Base-by-base conservation (phyloP, 1,284 basidiomycete species). In the Cutaneotrichosporon cutaneum region DNA sequence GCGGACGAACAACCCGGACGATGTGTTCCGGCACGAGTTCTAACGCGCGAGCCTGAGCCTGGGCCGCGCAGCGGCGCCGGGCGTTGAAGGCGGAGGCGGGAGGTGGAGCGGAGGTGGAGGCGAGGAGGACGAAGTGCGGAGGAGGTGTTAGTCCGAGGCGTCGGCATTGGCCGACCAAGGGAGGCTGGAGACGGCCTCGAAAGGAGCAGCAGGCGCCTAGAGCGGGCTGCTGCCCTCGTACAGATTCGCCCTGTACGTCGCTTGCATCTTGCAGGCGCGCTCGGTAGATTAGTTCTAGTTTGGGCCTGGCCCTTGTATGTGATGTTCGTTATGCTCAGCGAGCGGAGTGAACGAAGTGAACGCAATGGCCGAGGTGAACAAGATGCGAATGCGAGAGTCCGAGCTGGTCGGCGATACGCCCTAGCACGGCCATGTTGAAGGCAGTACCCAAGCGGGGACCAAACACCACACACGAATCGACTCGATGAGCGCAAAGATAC, bases 11-110 rank as follows among this genome's bases (percentile, higher is more conserved):
- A 56, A 55, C 58, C 56, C 61, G 27, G 69, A 70, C 58, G 73
- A 73, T 60, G 66, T 71, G 26, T 72, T 73, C 67, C 64, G 69
- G 55, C 73, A 75, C 64, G 68, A 75, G 66, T 75, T 75, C 67
- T 73, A 69, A 54, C 60, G 45, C 11, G 39, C 18, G 39, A n/a
- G n/a, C n/a, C n/a, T n/a, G n/a, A n/a, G n/a, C n/a, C n/a, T n/a
- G n/a, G n/a, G n/a, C n/a, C n/a, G n/a, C n/a, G n/a, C n/a, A n/a
- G n/a, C n/a, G n/a, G n/a, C n/a, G n/a, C n/a, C n/a, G n/a, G n/a
- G n/a, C n/a, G n/a, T n/a, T n/a, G n/a, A n/a, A n/a, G n/a, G n/a
- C n/a, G n/a, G n/a, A n/a, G n/a, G n/a, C n/a, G n/a, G n/a, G n/a
- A n/a, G n/a, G n/a, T n/a, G n/a, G n/a, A n/a, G n/a, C n/a, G n/a